Evolutionary conservation across 2,329 filamentous ascomycete species (phyloP), one percentile per base, ranked within the genome.

Genomic region (Phialemoniopsis sp.): DNA sequence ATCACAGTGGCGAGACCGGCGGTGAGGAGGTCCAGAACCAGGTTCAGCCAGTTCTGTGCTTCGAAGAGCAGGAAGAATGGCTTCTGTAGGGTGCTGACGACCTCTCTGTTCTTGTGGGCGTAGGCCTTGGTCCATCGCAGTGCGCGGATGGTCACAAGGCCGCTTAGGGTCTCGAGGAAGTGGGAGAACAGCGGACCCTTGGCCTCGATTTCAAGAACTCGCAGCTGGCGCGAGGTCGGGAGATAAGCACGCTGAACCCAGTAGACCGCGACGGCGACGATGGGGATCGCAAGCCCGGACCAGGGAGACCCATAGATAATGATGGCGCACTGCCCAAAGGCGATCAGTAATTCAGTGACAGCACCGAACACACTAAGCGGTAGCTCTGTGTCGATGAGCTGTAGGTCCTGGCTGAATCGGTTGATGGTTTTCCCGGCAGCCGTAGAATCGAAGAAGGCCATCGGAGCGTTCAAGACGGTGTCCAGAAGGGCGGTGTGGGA

Each of bases 381-480:
- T 3, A 95, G 85, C 59, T 95, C 89, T 57, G 95, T 89, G 49
- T 96, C 90, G 18, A 96, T 75, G 14, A 87, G 80, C 58, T 95
- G 88, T 8, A 95, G 78, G 59, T 96, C 90, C 60, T 95, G 95
- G 54, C 89, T 95, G 63, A 96, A 95, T 28, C 90, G 80, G 61
- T 95, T 95, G 80, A 95, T 94, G 50, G 96, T 70, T 58, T 95
- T 89, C 9, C 90, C 90, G 1, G 95, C 75, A 4, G 90, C 90
- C 1, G 90, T 95, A 1, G 89, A 85, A 55, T 95, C 90, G 57
- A 95, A 95, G 66, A 95, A 96, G 54, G 85, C 86, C 69, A 95
- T 94, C 56, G 88, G 90, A 30, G 90, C 90, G 47, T 89, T 79
- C 19, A 86, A 83, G 17, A 96, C 79, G 3, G 83, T 73, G 28